phyloP scores from a whole-genome alignment of 345 rosid genomes.

The Euphorbia pulcherrima region DNA sequence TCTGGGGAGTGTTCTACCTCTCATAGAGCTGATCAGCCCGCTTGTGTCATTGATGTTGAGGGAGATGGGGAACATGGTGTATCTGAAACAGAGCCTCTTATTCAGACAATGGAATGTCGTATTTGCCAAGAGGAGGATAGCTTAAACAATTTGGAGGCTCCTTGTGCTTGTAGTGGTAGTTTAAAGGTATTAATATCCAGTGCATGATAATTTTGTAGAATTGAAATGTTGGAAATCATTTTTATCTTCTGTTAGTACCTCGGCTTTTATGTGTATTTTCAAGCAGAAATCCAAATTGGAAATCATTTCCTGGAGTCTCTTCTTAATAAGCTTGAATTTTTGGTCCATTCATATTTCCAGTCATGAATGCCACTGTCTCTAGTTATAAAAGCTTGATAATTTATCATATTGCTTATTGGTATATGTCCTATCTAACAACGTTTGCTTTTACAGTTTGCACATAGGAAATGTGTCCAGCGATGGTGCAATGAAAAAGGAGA shows the following conservation, averaged over 20 bases:
- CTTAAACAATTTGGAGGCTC: conserved; percentile 29
- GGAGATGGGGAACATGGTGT: conserved; percentile 20
- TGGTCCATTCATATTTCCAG: not conserved
- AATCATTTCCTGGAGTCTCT: not conserved
- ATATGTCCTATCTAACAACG: not conserved
- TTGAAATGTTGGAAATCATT: no score
- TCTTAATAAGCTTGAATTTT: not conserved
- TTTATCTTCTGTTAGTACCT: not conserved
- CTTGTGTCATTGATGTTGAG: conserved; percentile 26
- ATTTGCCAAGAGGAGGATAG: conserved; percentile 39
- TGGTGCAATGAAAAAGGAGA: conserved; percentile 37
- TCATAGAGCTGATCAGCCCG: conserved; percentile 13
- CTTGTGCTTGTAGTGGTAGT: conserved; percentile 38
- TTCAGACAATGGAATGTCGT: conserved; percentile 33
- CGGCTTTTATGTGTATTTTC: not conserved
- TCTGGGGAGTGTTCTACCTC: conserved; percentile 24
- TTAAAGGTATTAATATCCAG: conserved; percentile 24
- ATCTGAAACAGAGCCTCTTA: conserved; percentile 27
- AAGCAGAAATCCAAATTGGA: not conserved
- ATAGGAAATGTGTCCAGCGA: conserved; percentile 33
- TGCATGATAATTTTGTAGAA: not conserved
- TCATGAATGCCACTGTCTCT: not conserved
- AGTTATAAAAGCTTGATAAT: conserved; percentile 1
- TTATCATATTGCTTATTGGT: not conserved
- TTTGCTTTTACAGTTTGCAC: conserved; percentile 27